Evolutionary conservation across 495 filamentous ascomycete species (phyloP), one percentile per base, ranked within the genome.

Genomic region (Bacidia gigantensis): DNA sequence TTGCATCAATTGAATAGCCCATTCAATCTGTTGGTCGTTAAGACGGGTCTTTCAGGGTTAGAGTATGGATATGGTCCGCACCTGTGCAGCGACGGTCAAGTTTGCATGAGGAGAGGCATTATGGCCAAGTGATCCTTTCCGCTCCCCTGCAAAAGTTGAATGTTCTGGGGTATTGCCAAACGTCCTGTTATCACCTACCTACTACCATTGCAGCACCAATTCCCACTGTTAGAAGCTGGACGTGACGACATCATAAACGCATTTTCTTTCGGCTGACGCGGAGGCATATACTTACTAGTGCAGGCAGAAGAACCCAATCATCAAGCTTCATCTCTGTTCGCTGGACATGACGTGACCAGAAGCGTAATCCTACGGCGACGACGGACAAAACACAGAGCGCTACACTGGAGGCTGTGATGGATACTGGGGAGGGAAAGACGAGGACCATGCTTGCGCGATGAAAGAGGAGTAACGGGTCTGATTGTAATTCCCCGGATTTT

Each of bases 1-100:
- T 23, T 53, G 50, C 42, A 53, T 53, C 50, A 53, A 25, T 48
- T 53, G 50, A 12, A 53, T 20, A 14, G 50, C 40, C 50, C 50
- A 53, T 20, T 53, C 50, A 29, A 53, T 29, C 50, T 53, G 42
- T 3, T 35, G 7, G 5, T 14, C 29, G 7, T 5, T 35, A 7
- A 35, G 29, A 14, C 14, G 5, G 29, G 5, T 35, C 14, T 35
- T 35, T 35, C 29, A 35, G 29, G 14, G 14, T 7, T 14, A 14
- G 29, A 14, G 29, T 35, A 7, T 35, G 22, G 21, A 25, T 46
- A 11, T 11, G 3, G 21, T 48, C 3, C 20, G 12, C 11, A 24
- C 24, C 26, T 18, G 14, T 10, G 22, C 10, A 18, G n/a, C 26
- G 9, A 29, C 48, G n/a, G 20, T 11, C 3, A n/a, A 50, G n/a